Base-by-base conservation (phyloP, 2,329 filamentous ascomycete genomes). In the Ascomycota sp. region DNA sequence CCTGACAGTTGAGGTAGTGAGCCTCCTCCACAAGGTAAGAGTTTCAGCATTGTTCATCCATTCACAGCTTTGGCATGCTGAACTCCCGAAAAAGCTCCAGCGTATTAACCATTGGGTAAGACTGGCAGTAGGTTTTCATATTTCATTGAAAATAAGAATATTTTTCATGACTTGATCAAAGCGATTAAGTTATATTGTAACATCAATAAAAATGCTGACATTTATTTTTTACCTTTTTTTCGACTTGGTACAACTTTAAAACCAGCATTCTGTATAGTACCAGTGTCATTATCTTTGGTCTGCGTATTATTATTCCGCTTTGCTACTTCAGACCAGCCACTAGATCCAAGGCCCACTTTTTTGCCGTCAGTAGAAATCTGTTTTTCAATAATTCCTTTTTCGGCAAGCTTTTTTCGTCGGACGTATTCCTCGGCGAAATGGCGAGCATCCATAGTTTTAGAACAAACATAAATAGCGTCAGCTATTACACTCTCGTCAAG, bases 391-490 rank as follows among this genome's bases (percentile, higher is more conserved):
- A 94, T 68, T 24, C 89, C 89, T 58, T 85, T 89, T 41, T 95
- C 86, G 1, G 89, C 86, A 2, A 91, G 69, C 62, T 79, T 91
- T 56, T 85, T 86, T 43, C 86, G 83, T 22, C 85, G 78, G 34
- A 95, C 69, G 46, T 89, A 98, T 51, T 98, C 89, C 35, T 92
- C 80, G 0, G 82, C 83, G 46, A 95, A 95, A 45, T 91, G 82
- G 29, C 79, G 77, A 1, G 81, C 83, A 45, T 98, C 83, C 53
- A 98, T 80, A 1, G 85, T 91, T 43, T 75, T 77, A 2, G 81
- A 91, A 48, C 72, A 77, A 34, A 71, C 70, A 52, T 95, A 93
- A 15, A 95, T 77, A 7, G 78, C 78, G 47, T 95, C 89, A 9
- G 81, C 79, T 42, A 98, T 85, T 40, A 95, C 67, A 35, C 78